A percentile compares a stretch with the other conserved stretches of the same genome.
Evolutionary conservation across 352 stramenopile species (phyloP).

Genomic region (Phytophthora tubulina): DNA sequence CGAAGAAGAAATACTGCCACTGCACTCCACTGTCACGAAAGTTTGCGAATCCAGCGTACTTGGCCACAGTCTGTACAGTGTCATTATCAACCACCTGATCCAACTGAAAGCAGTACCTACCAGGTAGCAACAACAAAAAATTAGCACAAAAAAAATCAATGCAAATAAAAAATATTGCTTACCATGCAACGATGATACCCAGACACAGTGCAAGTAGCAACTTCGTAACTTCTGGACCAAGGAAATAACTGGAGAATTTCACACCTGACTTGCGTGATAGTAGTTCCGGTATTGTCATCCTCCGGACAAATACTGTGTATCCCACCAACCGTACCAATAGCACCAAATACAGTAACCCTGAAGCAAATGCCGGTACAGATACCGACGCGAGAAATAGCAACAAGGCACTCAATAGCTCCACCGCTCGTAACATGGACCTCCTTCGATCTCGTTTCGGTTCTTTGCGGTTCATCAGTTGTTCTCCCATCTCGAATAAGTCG

Average conservation of each 20-base stretch:
- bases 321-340: slow-evolving; percentile 64
- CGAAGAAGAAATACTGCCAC: slow-evolving; percentile 83
- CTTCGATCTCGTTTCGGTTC: slow-evolving; percentile 40
- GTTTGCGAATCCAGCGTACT: slow-evolving; percentile 70
- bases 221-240: slow-evolving; percentile 52
- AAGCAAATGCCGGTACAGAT: slow-evolving; percentile 63
- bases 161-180: not conserved
- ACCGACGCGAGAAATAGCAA: slow-evolving; percentile 74
- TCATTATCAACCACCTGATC: slow-evolving; percentile 48
- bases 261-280: slow-evolving; percentile 34
- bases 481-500: slow-evolving; percentile 70
- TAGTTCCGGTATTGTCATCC: slow-evolving; percentile 70
- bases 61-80: slow-evolving; percentile 45
- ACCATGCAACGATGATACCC: slow-evolving; percentile 64
- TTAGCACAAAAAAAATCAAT: not conserved
- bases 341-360: slow-evolving; percentile 69
- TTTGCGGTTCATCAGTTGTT: slow-evolving; percentile 44
- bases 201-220: slow-evolving; percentile 59
- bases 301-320: slow-evolving; percentile 75
- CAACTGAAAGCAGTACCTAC: slow-evolving; percentile 68
- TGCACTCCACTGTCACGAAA: slow-evolving; percentile 50
- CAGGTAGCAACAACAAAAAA: not conserved
- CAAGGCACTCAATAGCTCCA: slow-evolving; percentile 59
- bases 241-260: slow-evolving; percentile 51
- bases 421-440: slow-evolving; percentile 38